A percentile compares a stretch with the other conserved stretches of the same genome.
Conservation (phyloP, 345 rosid species). For the rapeseed (Brassica napus) region DNA sequence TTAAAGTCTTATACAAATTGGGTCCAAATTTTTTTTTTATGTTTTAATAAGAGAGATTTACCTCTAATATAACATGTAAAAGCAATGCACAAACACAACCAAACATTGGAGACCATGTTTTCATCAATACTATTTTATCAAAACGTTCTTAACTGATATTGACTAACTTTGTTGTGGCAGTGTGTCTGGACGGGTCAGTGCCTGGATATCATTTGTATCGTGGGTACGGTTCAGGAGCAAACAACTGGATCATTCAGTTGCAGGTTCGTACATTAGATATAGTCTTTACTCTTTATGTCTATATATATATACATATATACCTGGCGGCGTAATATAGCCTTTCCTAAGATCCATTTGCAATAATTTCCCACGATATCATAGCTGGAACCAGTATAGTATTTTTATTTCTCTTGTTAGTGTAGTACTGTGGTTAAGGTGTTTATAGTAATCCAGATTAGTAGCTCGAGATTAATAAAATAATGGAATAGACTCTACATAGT, state of each 20-base stretch:
- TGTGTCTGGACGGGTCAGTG: slow-evolving; percentile 91
- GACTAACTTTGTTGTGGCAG: slow-evolving; percentile 42
- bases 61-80: neutral
- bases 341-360: neutral
- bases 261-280: neutral
- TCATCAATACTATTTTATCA: neutral
- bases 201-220: slow-evolving; percentile 76
- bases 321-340: neutral
- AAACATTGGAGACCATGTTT: neutral
- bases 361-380: neutral
- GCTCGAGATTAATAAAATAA: neutral
- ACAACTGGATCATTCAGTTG: neutral
- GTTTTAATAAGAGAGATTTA: no score
- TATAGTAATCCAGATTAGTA: neutral
- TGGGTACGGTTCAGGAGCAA: neutral
- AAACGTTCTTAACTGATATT: neutral
- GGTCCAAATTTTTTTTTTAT: no score
- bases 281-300: neutral
- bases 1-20: no score
- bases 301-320: neutral
- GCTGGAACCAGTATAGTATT: neutral
- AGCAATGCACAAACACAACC: neutral
- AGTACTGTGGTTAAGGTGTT: neutral
- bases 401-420: neutral
- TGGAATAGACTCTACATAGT: neutral